Base-by-base conservation (phyloP, 176 grass and related monocot species). In the Cenchrus fungigraminus region DNA sequence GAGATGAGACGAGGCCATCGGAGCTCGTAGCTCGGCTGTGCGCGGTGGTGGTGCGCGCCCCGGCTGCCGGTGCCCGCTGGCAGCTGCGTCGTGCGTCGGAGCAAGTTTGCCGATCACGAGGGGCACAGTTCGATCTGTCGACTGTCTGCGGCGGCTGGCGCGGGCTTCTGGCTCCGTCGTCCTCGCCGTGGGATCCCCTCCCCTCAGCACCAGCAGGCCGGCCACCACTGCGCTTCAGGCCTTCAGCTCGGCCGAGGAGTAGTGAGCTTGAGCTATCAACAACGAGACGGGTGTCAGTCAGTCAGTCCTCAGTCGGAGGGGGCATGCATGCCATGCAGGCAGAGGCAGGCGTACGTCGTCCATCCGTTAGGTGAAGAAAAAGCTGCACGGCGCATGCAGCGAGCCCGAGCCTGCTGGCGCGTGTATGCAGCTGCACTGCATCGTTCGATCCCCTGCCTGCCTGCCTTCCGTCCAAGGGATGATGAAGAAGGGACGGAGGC, bases 61-160 rank as follows among this genome's bases (percentile, higher is more conserved):
- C 11, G 49, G 49, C 47, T 9, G 8, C 45, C 45, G 1, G 16
- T 13, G 16, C 7, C 17, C 6, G 15, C 53, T 14, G 55, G 55
- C 55, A 0, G 8, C 53, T 55, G 20, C 12, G 43, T 57, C 71
- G 11, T 46, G 72, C 64, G 69, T 82, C 74, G 82, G 86, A 46
- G 45, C 45, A 4, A 40, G 81, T 89, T 90, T 80, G 60, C 69
- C 96, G 88, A 95, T 98, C 96, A 98, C 96, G 93, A 98, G 96
- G 93, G 82, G 70, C 85, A 87, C 85, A 90, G 88, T 93, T 81
- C 84, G 66, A 83, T 84, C 71, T 93, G 77, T 78, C 75, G 51
- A 47, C 65, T 1, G 34, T 56, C 85, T 76, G 61, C 56, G 28
- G 59, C 84, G 45, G 76, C 71, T 76, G 60, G 12, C 42, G 68